Conservation (phyloP, 2,329 filamentous ascomycete genomes). For the Aspergillus piperis region DNA sequence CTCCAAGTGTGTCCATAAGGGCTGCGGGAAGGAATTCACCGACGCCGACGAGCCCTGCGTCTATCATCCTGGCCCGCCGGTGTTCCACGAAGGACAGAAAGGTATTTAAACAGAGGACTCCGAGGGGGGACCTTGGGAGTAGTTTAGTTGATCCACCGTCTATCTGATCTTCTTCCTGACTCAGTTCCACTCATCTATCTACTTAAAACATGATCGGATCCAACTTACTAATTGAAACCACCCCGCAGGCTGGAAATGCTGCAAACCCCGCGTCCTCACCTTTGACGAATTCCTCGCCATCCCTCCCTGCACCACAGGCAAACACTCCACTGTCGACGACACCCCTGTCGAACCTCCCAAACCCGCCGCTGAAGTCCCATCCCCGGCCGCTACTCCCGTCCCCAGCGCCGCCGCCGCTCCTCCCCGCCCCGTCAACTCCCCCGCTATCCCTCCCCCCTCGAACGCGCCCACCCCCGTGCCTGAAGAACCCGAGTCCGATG, state of each 20-base stretch:
- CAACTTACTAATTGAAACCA: conserved; percentile 1
- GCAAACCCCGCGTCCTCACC: conserved; percentile 92
- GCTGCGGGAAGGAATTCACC: conserved; percentile 85
- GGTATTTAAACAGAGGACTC: conserved; percentile 57
- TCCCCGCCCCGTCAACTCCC: conserved; percentile 26
- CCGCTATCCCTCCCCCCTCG: conserved; percentile 34
- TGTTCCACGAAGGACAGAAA: conserved; percentile 98
- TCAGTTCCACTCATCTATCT: not conserved
- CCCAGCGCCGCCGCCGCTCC: conserved; percentile 16
- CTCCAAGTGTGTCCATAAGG: conserved; percentile 89
- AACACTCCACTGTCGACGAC: conserved; percentile 85
- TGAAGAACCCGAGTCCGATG: conserved; percentile 83
- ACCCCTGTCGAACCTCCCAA: conserved; percentile 55
- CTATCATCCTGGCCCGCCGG: conserved; percentile 90
- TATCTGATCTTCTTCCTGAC: not conserved
- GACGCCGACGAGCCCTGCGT: conserved; percentile 80
- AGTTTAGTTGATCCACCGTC: conserved; percentile 15
- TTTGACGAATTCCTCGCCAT: conserved; percentile 98
- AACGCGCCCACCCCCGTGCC: conserved; percentile 37
- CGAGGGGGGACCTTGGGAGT: conserved; percentile 27
- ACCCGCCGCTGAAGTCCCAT: conserved; percentile 26
- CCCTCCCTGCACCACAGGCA: conserved; percentile 86
- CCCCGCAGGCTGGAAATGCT: conserved; percentile 89
- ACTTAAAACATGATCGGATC: not conserved
- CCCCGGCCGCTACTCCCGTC: conserved; percentile 24